These are phyloP conservation scores for Zygoascus bituminiphila DNA, from an alignment of 805 yeast genomes.

Conservation along the genomic window DNA sequence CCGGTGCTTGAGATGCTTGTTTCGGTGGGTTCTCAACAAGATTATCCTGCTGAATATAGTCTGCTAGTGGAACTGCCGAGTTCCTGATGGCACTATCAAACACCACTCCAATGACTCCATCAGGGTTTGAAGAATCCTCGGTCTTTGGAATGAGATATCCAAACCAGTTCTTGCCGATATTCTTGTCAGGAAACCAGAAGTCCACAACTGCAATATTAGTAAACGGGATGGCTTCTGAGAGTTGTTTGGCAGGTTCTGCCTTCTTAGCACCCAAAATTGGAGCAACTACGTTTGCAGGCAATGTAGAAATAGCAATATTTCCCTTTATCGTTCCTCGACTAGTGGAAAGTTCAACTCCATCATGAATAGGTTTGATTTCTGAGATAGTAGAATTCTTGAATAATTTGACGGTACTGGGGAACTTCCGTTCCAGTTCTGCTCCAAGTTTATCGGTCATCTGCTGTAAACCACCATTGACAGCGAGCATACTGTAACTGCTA, in stretches of 20 bases:
- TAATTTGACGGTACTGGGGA: slow-evolving; percentile 18
- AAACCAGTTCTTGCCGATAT: slow-evolving; percentile 53
- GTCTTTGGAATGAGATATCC: slow-evolving; percentile 77
- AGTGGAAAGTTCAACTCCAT: slow-evolving; percentile 8
- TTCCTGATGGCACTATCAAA: slow-evolving; percentile 82
- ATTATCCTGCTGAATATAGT: slow-evolving; percentile 3
- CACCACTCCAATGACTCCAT: slow-evolving; percentile 71
- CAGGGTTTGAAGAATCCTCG: slow-evolving; percentile 38
- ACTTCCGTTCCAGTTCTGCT: slow-evolving; percentile 12
- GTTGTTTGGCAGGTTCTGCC: slow-evolving; percentile 7
- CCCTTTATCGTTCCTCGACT: not conserved
- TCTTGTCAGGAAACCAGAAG: slow-evolving; percentile 44
- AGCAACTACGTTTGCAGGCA: slow-evolving; percentile 14
- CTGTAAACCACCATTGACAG: slow-evolving; percentile 23
- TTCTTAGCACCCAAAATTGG: slow-evolving; percentile 7
- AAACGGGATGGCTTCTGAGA: slow-evolving; percentile 42
- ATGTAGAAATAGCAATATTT: slow-evolving; percentile 16
- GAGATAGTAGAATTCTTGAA: slow-evolving; percentile 12
- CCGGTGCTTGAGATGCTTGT: not conserved
- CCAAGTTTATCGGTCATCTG: slow-evolving; percentile 21
- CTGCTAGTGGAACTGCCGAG: slow-evolving; percentile 33
- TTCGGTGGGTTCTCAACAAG: not conserved
- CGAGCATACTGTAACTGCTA: slow-evolving; percentile 12
- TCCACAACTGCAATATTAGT: slow-evolving; percentile 61
- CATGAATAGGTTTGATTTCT: slow-evolving; percentile 2